Percentiles rank a stretch among this genome's conserved stretches.
phyloP scores from a whole-genome alignment of 2,329 filamentous ascomycete species.

The Aspergillus phoenicis region DNA sequence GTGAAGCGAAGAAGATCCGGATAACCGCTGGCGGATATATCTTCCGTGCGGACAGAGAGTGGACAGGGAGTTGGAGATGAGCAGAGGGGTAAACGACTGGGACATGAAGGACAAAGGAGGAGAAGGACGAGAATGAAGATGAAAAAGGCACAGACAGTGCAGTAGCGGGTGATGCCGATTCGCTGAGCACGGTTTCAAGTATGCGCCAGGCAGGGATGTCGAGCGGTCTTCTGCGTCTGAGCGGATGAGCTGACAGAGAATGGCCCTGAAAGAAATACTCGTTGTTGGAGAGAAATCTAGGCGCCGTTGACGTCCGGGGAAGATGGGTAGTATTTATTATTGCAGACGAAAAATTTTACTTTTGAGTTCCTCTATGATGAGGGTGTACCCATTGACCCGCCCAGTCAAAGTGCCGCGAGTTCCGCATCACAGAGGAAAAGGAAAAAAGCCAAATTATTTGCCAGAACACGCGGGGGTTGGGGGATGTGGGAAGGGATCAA shows the following conservation, averaged over 20 bases:
- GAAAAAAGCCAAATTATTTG: constrained; percentile 3
- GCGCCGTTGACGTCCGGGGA: constrained; percentile 6
- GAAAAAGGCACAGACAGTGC: constrained; percentile 9
- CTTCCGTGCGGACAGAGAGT: not conserved
- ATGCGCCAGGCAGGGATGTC: constrained; percentile 11
- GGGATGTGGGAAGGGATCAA: constrained; percentile 5
- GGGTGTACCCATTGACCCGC: not conserved
- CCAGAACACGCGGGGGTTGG: constrained; percentile 9
- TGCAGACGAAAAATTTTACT: not conserved
- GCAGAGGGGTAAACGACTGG: constrained; percentile 7
- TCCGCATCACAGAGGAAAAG: constrained; percentile 4
- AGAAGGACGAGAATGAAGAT: constrained; percentile 8
- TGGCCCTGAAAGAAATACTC: constrained; percentile 2
- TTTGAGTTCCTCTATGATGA: not conserved
- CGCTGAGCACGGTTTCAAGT: constrained; percentile 10
- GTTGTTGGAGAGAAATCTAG: not conserved
- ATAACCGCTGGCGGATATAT: constrained; percentile 4
- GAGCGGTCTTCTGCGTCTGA: not conserved
- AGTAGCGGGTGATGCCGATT: constrained; percentile 7
- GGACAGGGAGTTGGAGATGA: not conserved
- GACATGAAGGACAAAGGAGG: constrained; percentile 5
- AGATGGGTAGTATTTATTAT: not conserved
- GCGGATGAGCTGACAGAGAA: constrained; percentile 1
- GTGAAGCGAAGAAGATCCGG: not conserved
- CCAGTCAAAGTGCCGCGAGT: not conserved